phyloP scores from a whole-genome alignment of 1,284 basidiomycete genomes.

The Mrakiaceae sp. region DNA sequence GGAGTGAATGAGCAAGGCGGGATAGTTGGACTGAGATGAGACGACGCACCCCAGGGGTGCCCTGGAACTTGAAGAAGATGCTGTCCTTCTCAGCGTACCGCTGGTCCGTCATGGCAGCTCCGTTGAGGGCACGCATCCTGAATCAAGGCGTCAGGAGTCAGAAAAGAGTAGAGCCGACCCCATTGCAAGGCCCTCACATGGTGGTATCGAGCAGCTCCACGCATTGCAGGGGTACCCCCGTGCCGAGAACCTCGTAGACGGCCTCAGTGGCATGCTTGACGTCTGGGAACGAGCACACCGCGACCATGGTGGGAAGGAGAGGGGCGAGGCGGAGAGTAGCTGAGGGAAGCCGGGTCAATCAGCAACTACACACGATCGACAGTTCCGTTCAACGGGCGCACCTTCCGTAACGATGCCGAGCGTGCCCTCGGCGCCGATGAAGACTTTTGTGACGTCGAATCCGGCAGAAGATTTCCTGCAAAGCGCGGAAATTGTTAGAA shows the following conservation, averaged over 20 bases:
- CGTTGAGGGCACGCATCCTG: constrained; percentile 60
- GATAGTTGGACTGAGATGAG: neutral
- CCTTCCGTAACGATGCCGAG: constrained; percentile 70
- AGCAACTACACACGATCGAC: too few species aligned
- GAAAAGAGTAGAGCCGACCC: too few species aligned
- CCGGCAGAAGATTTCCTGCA: constrained; percentile 49
- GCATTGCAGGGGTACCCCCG: constrained; percentile 16
- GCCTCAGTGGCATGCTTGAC: constrained; percentile 54
- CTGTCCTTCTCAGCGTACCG: constrained; percentile 45
- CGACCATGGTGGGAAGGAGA: constrained; percentile 54
- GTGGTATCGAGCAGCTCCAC: neutral
- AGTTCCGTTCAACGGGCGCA: too few species aligned
- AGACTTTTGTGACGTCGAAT: constrained; percentile 72
- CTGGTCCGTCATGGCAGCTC: constrained; percentile 51
- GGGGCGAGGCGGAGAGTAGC: constrained; percentile 74
- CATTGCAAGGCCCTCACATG: too few species aligned
- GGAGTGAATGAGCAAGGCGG: neutral
- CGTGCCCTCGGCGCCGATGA: constrained; percentile 90
- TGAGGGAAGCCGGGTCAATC: constrained; percentile 4
- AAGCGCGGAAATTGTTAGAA: too few species aligned
- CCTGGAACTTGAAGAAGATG: constrained; percentile 82
- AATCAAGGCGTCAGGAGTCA: neutral
- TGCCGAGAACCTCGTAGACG: constrained; percentile 32
- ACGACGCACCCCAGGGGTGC: constrained; percentile 24
- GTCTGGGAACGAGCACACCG: constrained; percentile 39